A percentile compares a stretch with the other conserved stretches of the same genome.
Conservation (phyloP, 192 early-diverging fungal species). For the Coemansia sp. region DNA sequence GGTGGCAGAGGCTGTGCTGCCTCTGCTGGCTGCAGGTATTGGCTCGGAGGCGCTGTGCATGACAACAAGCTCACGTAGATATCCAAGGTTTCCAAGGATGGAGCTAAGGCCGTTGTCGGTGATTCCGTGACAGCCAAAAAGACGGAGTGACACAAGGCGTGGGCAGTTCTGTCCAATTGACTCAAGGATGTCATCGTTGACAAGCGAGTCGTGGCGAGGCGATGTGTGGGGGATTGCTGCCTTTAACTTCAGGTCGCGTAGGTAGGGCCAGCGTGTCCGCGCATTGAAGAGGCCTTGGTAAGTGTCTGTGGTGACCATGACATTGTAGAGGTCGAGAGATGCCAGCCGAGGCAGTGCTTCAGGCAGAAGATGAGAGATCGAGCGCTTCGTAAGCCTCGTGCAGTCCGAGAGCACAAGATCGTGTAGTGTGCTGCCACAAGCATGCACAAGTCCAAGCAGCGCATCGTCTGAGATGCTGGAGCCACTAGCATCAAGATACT, state of each 20-base stretch:
- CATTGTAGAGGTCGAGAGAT: conserved; percentile 43
- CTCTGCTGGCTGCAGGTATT: neutral
- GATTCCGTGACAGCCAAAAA: conserved; percentile 54
- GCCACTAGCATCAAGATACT: conserved; percentile 40
- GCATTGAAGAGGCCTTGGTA: conserved; percentile 51
- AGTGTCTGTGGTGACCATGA: conserved; percentile 47
- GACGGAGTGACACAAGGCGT: conserved; percentile 39
- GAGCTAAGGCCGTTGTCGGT: conserved; percentile 53
- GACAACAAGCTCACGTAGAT: conserved; percentile 53
- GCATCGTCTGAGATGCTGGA: conserved; percentile 43
- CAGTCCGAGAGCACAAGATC: conserved; percentile 49
- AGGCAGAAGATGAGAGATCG: conserved; percentile 44
- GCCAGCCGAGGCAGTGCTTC: conserved; percentile 30
- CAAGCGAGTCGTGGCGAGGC: conserved; percentile 44
- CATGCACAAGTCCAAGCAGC: conserved; percentile 27
- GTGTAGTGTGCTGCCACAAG: conserved; percentile 25
- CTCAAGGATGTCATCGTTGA: conserved; percentile 52
- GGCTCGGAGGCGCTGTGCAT: conserved; percentile 46
- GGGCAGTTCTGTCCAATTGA: conserved; percentile 52
- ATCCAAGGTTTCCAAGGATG: conserved; percentile 47
- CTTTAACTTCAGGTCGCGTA: conserved; percentile 49
- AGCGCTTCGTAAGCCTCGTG: conserved; percentile 36
- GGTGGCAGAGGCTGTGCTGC: neutral
- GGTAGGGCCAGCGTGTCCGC: conserved; percentile 39
- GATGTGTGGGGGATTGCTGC: conserved; percentile 42